Percentiles rank a stretch among this genome's conserved stretches.
phyloP scores from a whole-genome alignment of 352 stramenopile genomes.

The Globisporangium lucens region DNA sequence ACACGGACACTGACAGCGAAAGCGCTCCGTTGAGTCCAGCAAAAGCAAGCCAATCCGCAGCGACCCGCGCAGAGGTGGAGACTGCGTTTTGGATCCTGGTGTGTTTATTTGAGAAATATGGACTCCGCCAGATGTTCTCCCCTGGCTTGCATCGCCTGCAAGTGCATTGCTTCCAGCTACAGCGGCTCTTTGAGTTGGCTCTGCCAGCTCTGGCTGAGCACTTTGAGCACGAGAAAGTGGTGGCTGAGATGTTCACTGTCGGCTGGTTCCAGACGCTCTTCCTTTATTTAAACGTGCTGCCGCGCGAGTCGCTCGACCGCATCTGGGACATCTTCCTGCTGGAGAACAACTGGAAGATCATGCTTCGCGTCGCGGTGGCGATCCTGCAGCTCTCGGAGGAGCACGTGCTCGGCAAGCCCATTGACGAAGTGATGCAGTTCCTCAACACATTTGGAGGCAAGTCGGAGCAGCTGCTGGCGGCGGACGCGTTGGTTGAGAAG shows the following conservation, averaged over 20 bases:
- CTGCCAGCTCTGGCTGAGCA: slow-evolving; percentile 58
- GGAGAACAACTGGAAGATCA: slow-evolving; percentile 86
- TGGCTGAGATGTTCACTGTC: slow-evolving; percentile 86
- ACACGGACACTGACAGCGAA: slow-evolving; percentile 14
- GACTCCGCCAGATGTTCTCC: slow-evolving; percentile 75
- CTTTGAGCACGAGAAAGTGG: slow-evolving; percentile 74
- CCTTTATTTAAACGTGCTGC: slow-evolving; percentile 83
- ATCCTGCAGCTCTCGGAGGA: slow-evolving; percentile 65
- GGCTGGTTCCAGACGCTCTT: slow-evolving; percentile 89
- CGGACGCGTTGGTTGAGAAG: slow-evolving; percentile 35
- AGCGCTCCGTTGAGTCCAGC: slow-evolving; percentile 24
- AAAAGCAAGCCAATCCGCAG: slow-evolving; percentile 26
- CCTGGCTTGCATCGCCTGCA: slow-evolving; percentile 68
- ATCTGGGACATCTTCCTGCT: slow-evolving; percentile 88
- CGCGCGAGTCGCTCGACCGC: slow-evolving; percentile 57
- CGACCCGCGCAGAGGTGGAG: slow-evolving; percentile 56
- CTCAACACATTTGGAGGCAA: slow-evolving; percentile 80
- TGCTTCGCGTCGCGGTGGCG: slow-evolving; percentile 67
- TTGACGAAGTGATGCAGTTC: slow-evolving; percentile 86
- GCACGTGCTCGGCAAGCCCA: slow-evolving; percentile 59
- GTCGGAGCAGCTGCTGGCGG: slow-evolving; percentile 53
- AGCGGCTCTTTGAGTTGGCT: slow-evolving; percentile 58
- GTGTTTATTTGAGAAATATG: slow-evolving; percentile 78
- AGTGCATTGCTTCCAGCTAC: slow-evolving; percentile 79
- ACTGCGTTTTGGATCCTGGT: slow-evolving; percentile 80